Evolutionary conservation across 2,329 filamentous ascomycete genomes (phyloP), one percentile per base, ranked within the genome.

Genomic region (Cladophialophora chaetospira): DNA sequence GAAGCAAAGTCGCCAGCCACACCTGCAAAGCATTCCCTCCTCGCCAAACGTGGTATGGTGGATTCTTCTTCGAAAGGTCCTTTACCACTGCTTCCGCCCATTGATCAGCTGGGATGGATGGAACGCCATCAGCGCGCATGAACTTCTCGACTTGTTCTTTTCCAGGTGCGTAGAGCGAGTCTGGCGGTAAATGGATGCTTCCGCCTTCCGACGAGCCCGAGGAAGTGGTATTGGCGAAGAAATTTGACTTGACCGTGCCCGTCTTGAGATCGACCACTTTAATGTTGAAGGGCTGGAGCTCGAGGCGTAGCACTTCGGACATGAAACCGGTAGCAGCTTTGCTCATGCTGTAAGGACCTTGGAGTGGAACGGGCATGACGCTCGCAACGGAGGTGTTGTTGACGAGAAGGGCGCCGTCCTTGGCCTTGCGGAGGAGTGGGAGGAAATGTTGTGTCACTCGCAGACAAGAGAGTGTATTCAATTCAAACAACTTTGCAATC

Each of bases 61-160:
- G 59, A 3, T 51, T 48, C 77, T 0, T 81, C 77, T 63, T 87
- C 43, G 84, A 65, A 5, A 85, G 72, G 63, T 83, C 76, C 6
- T 68, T 68, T 3, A 84, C 83, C 2, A 85, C 82, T 31, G 75
- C 77, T 52, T 70, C 13, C 15, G 51, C 55, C 58, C 60, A 57
- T 25, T 54, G 15, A 31, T 47, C 38, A 9, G 44, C 36, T 3
- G 51, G 49, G 40, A 51, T 50, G 17, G 26, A 9, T 9, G 50
- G 13, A 2, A 51, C 25, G 8, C 36, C 43, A 19, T 53, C 38
- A 19, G 45, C 42, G 25, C 47, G 40, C 26, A 60, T 51, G 31
- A 62, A 55, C n/a, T 53, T 49, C 46, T 51, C 47, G 2, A 62
- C 38, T 48, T 44, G 31, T 26, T 60, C 53, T 33, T 57, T 50